Base-by-base conservation (phyloP, 2,329 filamentous ascomycete genomes). In the Fusarium sp. region DNA sequence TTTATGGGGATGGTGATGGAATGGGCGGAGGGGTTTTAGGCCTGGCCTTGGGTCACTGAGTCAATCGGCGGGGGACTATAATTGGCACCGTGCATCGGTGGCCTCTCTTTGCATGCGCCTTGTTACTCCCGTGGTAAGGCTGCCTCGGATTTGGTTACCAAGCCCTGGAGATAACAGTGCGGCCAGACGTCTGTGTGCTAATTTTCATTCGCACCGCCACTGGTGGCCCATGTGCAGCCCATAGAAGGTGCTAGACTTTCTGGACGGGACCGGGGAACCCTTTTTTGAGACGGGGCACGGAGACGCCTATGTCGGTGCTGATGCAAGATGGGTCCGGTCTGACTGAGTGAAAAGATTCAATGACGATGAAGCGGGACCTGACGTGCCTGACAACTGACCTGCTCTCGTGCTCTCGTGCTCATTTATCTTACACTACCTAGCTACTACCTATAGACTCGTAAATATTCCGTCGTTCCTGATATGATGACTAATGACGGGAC, bases 11-110 rank as follows among this genome's bases (percentile, higher is more conserved):
- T 74, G 64, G 70, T 74, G 77, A 79, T 78, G 77, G 79, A 79
- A 81, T 77, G 72, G 70, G 70, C 78, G 69, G 75, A 76, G 75
- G 78, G 66, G 67, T 68, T 68, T 66, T 32, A 45, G 42, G 36
- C 51, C 26, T 51, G 41, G 41, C 24, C 26, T 59, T 38, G 64
- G 66, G 75, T 74, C 72, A 76, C 77, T 83, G 81, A 83, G 77
- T 83, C 82, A 83, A 82, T 78, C 81, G 82, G 82, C 81, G 76
- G 75, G 73, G 72, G 77, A 70, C 70, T 68, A 63, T 54, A 65
- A 66, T 72, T 68, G 68, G 44, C 72, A 75, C 72, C 56, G 69
- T 73, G 72, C 62, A 65, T 56, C 20, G 72, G 73, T 75, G 69
- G 72, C 73, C 73, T 75, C 73, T 61, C 47, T 34, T 8, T 61